A percentile compares a stretch with the other conserved stretches of the same genome.
phyloP scores from a whole-genome alignment of 2,329 filamentous ascomycete species.

The Ascochyta pisi region DNA sequence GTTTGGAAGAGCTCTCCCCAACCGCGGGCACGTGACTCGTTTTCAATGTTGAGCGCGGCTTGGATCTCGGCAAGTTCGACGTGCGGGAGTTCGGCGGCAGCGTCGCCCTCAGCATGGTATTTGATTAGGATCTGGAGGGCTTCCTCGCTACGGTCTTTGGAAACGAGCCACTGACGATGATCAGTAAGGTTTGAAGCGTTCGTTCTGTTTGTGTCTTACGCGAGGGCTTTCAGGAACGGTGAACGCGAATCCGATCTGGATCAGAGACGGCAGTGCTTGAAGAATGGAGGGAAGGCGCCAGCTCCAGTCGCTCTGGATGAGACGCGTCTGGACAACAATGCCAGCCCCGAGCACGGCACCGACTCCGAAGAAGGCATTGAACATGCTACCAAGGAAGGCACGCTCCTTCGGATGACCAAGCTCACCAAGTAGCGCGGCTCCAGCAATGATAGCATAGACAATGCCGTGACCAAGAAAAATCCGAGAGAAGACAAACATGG shows the following conservation, averaged over 20 bases:
- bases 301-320: conserved; percentile 67
- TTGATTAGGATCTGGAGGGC: conserved; percentile 68
- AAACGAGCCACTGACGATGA: conserved; percentile 60
- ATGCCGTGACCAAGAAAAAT: conserved; percentile 73
- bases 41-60: conserved; percentile 67
- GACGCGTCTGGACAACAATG: conserved; percentile 68
- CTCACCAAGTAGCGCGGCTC: conserved; percentile 69
- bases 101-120: conserved; percentile 69
- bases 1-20: conserved; percentile 69
- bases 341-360: conserved; percentile 64
- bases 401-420: conserved; percentile 73
- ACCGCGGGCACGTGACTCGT: conserved; percentile 56
- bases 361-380: conserved; percentile 72
- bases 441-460: conserved; percentile 68
- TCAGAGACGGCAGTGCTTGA: conserved; percentile 66
- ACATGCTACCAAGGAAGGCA: conserved; percentile 69
- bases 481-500: conserved; percentile 65
- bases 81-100: conserved; percentile 62
- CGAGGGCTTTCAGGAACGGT: conserved; percentile 69
- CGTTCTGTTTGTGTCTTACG: not conserved
- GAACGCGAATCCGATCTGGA: conserved; percentile 70
- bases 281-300: conserved; percentile 72
- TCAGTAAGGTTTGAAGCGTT: too few species aligned
- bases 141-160: conserved; percentile 68
- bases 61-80: conserved; percentile 72